These are phyloP conservation scores for Theobroma cacao DNA, from an alignment of 345 rosid species.

Conservation along the genomic window DNA sequence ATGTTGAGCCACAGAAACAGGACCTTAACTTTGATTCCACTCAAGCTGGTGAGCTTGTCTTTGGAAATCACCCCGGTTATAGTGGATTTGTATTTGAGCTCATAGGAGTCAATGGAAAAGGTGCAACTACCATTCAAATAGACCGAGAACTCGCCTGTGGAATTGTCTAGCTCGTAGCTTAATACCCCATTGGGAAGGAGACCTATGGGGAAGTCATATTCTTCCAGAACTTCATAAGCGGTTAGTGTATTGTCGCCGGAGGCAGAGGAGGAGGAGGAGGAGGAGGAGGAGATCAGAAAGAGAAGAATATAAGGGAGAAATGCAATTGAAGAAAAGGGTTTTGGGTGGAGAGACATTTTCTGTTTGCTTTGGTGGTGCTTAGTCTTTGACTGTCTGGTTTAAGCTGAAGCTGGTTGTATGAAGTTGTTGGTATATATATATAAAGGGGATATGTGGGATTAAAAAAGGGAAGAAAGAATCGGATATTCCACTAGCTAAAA, in stretches of 20 bases:
- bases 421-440: neutral
- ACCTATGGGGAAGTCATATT: constrained; percentile 18
- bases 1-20: constrained; percentile 46
- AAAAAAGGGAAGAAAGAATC: neutral
- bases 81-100: constrained; percentile 41
- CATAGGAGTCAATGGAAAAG: constrained; percentile 38
- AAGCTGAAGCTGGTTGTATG: neutral
- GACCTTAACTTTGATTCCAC: constrained; percentile 43
- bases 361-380: neutral
- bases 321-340: neutral
- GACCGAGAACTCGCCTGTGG: constrained; percentile 38
- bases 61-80: constrained; percentile 35
- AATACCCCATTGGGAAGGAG: constrained; percentile 38
- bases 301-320: neutral
- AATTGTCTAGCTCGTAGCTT: constrained; percentile 34
- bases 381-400: constrained; percentile 1
- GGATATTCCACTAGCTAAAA: neutral
- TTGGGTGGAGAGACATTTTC: neutral
- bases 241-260: neutral
- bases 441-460: neutral
- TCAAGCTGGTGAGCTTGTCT: constrained; percentile 35
- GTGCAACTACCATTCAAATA: constrained; percentile 35
- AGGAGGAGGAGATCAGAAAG: neutral
- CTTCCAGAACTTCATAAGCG: neutral
- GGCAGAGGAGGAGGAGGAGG: neutral